A percentile compares a stretch with the other conserved stretches of the same genome.
These are phyloP conservation scores for Haplosporangium sp. DNA, from an alignment of 371 early-diverging fungal species.

Conservation along the genomic window DNA sequence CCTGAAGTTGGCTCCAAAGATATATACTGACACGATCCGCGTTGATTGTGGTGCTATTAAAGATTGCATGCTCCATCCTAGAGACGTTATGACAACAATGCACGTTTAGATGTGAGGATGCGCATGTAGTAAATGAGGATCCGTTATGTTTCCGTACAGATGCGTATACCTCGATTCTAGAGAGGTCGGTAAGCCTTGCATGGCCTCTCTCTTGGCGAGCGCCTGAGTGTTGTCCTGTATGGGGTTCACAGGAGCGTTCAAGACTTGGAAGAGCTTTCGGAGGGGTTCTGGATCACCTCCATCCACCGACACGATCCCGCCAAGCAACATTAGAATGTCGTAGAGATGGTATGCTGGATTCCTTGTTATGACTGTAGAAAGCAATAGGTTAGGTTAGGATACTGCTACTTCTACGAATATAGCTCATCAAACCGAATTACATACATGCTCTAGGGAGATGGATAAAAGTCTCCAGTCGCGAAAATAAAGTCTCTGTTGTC, in stretches of 20 bases:
- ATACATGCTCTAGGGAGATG: constrained; percentile 28
- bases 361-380: constrained; percentile 13
- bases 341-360: constrained; percentile 37
- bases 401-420: too few species aligned
- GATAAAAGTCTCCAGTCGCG: constrained; percentile 13
- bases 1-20: constrained; percentile 27
- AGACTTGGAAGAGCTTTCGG: neutral
- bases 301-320: neutral
- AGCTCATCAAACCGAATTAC: too few species aligned
- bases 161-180: constrained; percentile 16
- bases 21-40: constrained; percentile 31
- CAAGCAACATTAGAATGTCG: constrained; percentile 19
- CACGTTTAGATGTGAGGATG: neutral
- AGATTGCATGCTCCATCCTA: constrained; percentile 23
- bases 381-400: neutral
- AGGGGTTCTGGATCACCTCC: neutral
- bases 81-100: neutral
- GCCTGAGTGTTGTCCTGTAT: neutral
- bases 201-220: constrained; percentile 8
- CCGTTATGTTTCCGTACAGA: neutral
- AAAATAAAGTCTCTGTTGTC: neutral
- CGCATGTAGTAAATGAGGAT: neutral
- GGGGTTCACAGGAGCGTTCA: neutral
- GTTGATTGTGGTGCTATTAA: constrained; percentile 4
- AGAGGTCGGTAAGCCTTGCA: neutral